phyloP scores from a whole-genome alignment of 768 basidiomycete species.

The Lentinula aciculospora region DNA sequence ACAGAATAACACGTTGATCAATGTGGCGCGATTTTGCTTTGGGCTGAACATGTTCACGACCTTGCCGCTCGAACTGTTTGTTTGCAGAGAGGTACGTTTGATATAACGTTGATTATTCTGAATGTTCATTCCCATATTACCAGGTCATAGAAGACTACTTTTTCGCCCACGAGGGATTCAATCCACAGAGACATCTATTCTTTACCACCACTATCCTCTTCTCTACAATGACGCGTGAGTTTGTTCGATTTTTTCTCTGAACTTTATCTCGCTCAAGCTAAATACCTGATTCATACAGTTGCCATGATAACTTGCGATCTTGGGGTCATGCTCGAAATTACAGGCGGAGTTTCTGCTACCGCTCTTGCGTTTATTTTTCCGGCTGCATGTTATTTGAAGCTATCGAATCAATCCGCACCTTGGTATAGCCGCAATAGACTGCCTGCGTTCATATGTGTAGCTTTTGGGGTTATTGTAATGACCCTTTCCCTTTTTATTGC shows the following conservation, averaged over 20 bases:
- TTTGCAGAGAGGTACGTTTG: constrained; percentile 82
- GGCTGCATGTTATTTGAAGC: constrained; percentile 79
- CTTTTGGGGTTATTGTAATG: constrained; percentile 77
- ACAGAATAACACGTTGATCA: constrained; percentile 83
- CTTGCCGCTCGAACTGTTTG: constrained; percentile 91
- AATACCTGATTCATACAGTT: constrained; percentile 39
- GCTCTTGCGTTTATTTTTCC: constrained; percentile 92
- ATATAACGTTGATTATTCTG: background rate
- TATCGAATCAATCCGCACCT: constrained; percentile 47
- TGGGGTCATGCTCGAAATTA: constrained; percentile 97
- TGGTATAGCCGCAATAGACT: constrained; percentile 72
- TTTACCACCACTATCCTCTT: constrained; percentile 85
- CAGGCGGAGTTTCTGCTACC: constrained; percentile 93
- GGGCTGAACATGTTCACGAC: constrained; percentile 99
- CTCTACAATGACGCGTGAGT: constrained; percentile 75
- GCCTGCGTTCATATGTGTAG: constrained; percentile 66
- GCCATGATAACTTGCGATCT: constrained; percentile 92
- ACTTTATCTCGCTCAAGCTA: background rate
- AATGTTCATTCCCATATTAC: background rate
- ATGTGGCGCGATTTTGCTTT: constrained; percentile 90
- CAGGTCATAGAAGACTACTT: constrained; percentile 95
- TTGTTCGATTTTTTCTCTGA: background rate
- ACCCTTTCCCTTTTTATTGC: constrained; percentile 72
- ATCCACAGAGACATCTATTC: constrained; percentile 77
- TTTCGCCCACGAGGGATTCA: constrained; percentile 85